phyloP scores from a whole-genome alignment of 345 rosid genomes.

The Passiflora organensis region DNA sequence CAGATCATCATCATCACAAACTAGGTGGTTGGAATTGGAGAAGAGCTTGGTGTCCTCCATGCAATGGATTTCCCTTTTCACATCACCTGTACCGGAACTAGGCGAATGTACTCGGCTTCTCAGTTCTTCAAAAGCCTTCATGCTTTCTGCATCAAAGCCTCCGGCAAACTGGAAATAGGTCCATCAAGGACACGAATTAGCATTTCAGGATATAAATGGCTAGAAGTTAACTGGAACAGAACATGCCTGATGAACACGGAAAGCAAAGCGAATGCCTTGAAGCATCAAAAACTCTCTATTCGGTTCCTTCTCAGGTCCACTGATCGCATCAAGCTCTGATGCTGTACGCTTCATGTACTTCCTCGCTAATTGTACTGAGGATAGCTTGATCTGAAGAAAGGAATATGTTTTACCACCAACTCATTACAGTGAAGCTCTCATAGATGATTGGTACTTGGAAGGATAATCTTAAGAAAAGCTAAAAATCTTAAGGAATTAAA shows the following conservation, averaged over 20 bases:
- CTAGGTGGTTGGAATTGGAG: constrained; percentile 94
- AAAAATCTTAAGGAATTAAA: too few relatives aligned
- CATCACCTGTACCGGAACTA: too few relatives aligned
- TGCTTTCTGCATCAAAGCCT: constrained; percentile 96
- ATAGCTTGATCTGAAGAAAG: constrained; percentile 76
- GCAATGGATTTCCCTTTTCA: too few relatives aligned
- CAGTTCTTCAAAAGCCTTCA: constrained; percentile 95
- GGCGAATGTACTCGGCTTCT: constrained; percentile 60
- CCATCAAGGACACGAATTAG: constrained; percentile 1
- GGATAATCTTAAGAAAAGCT: too few relatives aligned
- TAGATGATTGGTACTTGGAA: too few relatives aligned
- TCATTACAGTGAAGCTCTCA: too few relatives aligned
- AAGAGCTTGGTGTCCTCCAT: constrained; percentile 82
- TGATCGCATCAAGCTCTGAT: constrained; percentile 69
- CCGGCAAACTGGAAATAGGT: constrained; percentile 74
- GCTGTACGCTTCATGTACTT: constrained; percentile 95
- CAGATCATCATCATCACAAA: constrained; percentile 1
- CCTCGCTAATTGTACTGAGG: constrained; percentile 88
- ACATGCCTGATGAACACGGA: constrained; percentile 97
- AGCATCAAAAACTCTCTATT: constrained; percentile 87
- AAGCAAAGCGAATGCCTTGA: constrained; percentile 94
- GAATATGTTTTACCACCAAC: constrained; percentile 1
- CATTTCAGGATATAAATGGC: not conserved
- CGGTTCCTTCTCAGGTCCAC: constrained; percentile 82
- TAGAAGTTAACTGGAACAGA: not conserved